phyloP scores from a whole-genome alignment of 805 yeast genomes.

The Schwanniomyces pseudopolymorphus region DNA sequence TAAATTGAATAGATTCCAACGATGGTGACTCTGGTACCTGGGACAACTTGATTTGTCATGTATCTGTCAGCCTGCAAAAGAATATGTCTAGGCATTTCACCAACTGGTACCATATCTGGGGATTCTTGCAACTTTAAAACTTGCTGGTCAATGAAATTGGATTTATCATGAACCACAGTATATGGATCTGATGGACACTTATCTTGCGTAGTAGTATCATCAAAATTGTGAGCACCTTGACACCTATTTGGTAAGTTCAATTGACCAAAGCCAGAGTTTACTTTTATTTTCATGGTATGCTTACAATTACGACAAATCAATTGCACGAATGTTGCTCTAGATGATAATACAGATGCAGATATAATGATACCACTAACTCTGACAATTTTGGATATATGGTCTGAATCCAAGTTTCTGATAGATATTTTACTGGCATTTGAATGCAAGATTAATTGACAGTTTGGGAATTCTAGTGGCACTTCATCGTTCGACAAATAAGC shows the following conservation, averaged over 20 bases:
- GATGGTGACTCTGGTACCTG: conserved; percentile 91
- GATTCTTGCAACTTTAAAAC: conserved; percentile 89
- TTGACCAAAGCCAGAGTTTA: conserved; percentile 69
- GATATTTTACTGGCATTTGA: conserved; percentile 72
- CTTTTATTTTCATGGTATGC: conserved; percentile 66
- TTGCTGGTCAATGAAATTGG: conserved; percentile 94
- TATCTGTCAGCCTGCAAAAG: conserved; percentile 85
- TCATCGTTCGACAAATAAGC: conserved; percentile 54
- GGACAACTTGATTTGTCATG: conserved; percentile 85
- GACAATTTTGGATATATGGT: conserved; percentile 85
- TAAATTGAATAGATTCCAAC: conserved; percentile 92
- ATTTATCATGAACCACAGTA: conserved; percentile 88
- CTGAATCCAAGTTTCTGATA: conserved; percentile 81
- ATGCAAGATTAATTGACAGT: conserved; percentile 75
- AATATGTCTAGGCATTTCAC: conserved; percentile 97
- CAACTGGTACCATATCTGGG: conserved; percentile 99
- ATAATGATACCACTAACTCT: conserved; percentile 91
- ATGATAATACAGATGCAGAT: conserved; percentile 82
- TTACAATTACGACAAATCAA: conserved; percentile 86
- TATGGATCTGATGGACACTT: conserved; percentile 92
- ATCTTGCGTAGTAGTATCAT: conserved; percentile 51
- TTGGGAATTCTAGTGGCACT: conserved; percentile 60
- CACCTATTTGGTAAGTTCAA: conserved; percentile 68
- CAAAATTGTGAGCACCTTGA: conserved; percentile 44
- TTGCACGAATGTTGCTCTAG: conserved; percentile 82